Base-by-base conservation (phyloP, 805 yeast genomes). In the Kuraishia molischiana region DNA sequence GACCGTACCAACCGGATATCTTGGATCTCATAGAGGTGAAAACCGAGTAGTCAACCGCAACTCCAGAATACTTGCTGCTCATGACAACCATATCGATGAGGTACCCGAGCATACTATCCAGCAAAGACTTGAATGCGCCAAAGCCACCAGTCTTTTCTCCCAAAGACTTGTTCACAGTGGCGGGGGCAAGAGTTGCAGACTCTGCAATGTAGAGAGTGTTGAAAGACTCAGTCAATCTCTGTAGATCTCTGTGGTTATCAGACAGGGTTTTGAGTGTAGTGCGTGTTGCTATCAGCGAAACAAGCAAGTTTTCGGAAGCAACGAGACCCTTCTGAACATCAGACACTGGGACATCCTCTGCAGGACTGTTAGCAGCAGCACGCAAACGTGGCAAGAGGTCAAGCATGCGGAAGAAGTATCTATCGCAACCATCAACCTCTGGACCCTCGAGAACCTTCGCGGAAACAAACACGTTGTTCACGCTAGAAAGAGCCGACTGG, bases 331-430 rank as follows among this genome's bases (percentile, higher is more conserved):
- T 79, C 43, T 77, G 82, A 22, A 84, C 71, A 52, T 83, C 94
- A 2, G 72, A 62, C 11, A 69, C 70, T 3, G 96, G 92, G 19
- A 85, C 76, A 48, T 86, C 97, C 5, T 75, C 81, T 6, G 78
- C 71, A 11, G 78, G 73, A 11, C 65, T 64, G 2, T 75, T 56
- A 9, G 79, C 77, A 2, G 84, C 62, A 15, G 79, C 70, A 49
- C 95, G 70, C 40, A 90, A 61, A 34, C 90, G 67, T 3, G 97
- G 97, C 32, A 90, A 57, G 20, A 89, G 52, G 48, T 92, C 97
- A 28, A 92, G 58, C 6, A 85, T 56, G 42, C 85, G 67, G 62
- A 72, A 83, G 58, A 75, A 87, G 47, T 72, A 71, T 0, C 53
- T 71, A 48, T 79, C 80, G 21, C 52, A 42, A 0, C 65, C 66